These are phyloP conservation scores for Oryza officinalis DNA, from an alignment of 176 grass and related monocot genomes.

Conservation along the genomic window DNA sequence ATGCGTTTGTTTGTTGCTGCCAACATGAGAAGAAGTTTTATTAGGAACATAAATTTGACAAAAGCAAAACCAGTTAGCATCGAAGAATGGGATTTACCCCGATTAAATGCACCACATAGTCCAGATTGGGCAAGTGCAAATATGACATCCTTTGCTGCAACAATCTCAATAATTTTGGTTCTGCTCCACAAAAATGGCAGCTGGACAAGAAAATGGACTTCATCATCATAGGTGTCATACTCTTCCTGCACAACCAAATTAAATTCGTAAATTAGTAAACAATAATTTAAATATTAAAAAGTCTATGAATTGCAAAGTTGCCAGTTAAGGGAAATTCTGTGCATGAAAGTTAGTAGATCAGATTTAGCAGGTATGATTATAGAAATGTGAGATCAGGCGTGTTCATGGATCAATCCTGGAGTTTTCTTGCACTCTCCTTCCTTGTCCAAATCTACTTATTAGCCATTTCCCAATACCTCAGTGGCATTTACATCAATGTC, in stretches of 20 bases:
- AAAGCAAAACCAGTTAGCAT: not conserved
- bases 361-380: not conserved
- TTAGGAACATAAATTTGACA: conserved; percentile 40
- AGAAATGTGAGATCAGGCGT: not conserved
- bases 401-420: not conserved
- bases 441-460: no score
- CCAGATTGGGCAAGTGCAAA: conserved; percentile 76
- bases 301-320: not conserved
- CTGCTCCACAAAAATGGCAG: conserved; percentile 65
- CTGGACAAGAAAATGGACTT: conserved; percentile 50
- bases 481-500: not conserved
- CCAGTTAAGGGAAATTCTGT: not conserved
- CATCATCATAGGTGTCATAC: conserved; percentile 61
- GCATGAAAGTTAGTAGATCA: conserved; percentile 4
- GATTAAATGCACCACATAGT: conserved; percentile 73
- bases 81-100: conserved; percentile 47
- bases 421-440: not conserved
- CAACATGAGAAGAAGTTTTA: conserved; percentile 40
- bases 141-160: conserved; percentile 81
- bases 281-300: not conserved
- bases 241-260: conserved; percentile 64
- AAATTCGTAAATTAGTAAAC: conserved; percentile 15
- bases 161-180: conserved; percentile 83
- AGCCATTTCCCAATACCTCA: no score
- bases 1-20: conserved; percentile 78